Base-by-base conservation (phyloP, 2,329 filamentous ascomycete genomes). In the Aspergillus costaricaensis region DNA sequence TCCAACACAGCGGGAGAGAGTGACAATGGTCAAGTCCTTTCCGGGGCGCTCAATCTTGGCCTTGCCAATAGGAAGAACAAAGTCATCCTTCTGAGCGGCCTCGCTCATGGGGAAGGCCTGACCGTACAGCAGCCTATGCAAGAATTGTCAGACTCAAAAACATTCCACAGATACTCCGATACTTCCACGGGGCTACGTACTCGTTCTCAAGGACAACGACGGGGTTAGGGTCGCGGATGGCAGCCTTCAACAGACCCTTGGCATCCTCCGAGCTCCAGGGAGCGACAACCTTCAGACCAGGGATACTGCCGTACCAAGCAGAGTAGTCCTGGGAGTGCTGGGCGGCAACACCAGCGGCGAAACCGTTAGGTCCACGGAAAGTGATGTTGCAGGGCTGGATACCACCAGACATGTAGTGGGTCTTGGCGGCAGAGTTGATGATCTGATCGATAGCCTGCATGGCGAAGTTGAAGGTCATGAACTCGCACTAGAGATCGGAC, bases 381-480 rank as follows among this genome's bases (percentile, higher is more conserved):
- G 95, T 98, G 81, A 99, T 94, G 85, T 98, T 98, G 84, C 95
- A 99, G 72, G 95, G 95, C 82, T 99, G 95, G 79, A 97, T 98
- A 79, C 95, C 95, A 73, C 95, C 95, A 67, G 95, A 98, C 95
- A 99, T 99, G 86, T 99, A 99, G 76, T 99, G 94, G 60, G 95
- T 99, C 86, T 99, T 99, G 76, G 92, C 95, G 71, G 85, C 95
- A 53, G 94, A 98, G 88, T 99, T 99, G 87, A 99, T 93, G 77
- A 99, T 91, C 80, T 99, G 95, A 79, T 99, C 95, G 80, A 99
- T 99, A 77, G 95, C 92, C 84, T 99, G 95, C 95, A 99, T 99
- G 80, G 95, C 94, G 78, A 98, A 98, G 87, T 99, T 99, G 88
- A 96, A 98, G 74, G 95, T 99, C 95, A 99, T 99, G 86, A 99